A percentile compares a stretch with the other conserved stretches of the same genome.
Conservation (phyloP, 352 stramenopile species). For the Phytophthora fragariae region DNA sequence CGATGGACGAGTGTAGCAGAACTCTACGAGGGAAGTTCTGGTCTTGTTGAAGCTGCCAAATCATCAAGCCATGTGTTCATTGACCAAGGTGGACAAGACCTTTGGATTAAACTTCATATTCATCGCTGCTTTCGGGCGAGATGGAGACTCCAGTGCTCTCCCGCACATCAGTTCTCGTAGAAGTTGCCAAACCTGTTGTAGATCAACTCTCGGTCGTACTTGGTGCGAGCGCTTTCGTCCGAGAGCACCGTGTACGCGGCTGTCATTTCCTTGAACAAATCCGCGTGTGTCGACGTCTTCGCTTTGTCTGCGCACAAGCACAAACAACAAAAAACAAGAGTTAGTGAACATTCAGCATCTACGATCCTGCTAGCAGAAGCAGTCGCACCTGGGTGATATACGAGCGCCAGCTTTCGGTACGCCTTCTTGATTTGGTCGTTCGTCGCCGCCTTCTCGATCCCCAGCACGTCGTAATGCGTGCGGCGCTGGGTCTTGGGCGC, state of each 20-base stretch:
- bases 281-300: constrained; percentile 61
- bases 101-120: constrained; percentile 25
- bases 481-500: constrained; percentile 42
- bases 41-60: constrained; percentile 11
- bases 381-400: constrained; percentile 83
- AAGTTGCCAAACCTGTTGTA: constrained; percentile 68
- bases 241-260: constrained; percentile 87
- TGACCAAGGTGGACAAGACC: not conserved
- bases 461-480: constrained; percentile 87
- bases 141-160: not conserved
- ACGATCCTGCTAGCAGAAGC: not conserved
- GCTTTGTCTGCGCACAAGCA: constrained; percentile 67
- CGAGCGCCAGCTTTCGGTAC: constrained; percentile 89
- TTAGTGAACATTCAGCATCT: not conserved
- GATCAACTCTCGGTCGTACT: constrained; percentile 79
- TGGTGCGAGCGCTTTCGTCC: constrained; percentile 55
- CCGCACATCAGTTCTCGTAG: constrained; percentile 43
- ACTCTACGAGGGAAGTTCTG: constrained; percentile 9
- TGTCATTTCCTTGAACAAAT: constrained; percentile 90
- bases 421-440: constrained; percentile 88
- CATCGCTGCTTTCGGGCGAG: constrained; percentile 12
- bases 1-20: not conserved
- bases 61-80: constrained; percentile 4
- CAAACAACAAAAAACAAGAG: not conserved
- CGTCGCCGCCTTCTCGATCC: constrained; percentile 62